Conservation (phyloP, 345 rosid species). For the Geranium brycei region DNA sequence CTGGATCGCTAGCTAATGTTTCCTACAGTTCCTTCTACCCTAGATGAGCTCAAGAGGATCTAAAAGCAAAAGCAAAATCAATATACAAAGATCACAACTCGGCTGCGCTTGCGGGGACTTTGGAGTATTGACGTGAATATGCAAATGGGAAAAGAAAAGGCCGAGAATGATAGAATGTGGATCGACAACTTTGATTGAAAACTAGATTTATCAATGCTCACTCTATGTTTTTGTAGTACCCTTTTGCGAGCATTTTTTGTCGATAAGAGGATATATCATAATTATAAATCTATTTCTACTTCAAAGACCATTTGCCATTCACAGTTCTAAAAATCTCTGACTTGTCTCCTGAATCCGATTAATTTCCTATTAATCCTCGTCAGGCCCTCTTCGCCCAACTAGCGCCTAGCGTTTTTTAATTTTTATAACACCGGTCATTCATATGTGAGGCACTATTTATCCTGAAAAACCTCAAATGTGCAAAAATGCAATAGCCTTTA, state of each 20-base stretch:
- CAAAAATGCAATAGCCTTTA: too few relatives aligned
- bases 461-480: background rate
- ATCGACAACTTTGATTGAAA: too few relatives aligned
- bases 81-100: too few relatives aligned
- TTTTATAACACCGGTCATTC: too few relatives aligned
- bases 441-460: background rate
- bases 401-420: too few relatives aligned
- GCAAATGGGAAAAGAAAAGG: background rate
- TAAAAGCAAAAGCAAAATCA: background rate
- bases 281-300: slow-evolving; percentile 43
- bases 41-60: slow-evolving; percentile 31
- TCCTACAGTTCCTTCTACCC: slow-evolving; percentile 57
- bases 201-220: slow-evolving; percentile 38
- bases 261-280: slow-evolving; percentile 52
- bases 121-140: too few relatives aligned
- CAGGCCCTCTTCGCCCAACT: too few relatives aligned
- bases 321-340: background rate
- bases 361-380: too few relatives aligned
- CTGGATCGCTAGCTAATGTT: slow-evolving; percentile 48
- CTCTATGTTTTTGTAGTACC: slow-evolving; percentile 69
- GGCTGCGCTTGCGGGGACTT: too few relatives aligned
- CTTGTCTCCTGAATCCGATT: too few relatives aligned
- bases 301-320: slow-evolving; percentile 34
- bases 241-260: slow-evolving; percentile 30
- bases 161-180: too few relatives aligned